Base-by-base conservation (phyloP, 2,329 filamentous ascomycete species). In the Anisogramma anomala region DNA sequence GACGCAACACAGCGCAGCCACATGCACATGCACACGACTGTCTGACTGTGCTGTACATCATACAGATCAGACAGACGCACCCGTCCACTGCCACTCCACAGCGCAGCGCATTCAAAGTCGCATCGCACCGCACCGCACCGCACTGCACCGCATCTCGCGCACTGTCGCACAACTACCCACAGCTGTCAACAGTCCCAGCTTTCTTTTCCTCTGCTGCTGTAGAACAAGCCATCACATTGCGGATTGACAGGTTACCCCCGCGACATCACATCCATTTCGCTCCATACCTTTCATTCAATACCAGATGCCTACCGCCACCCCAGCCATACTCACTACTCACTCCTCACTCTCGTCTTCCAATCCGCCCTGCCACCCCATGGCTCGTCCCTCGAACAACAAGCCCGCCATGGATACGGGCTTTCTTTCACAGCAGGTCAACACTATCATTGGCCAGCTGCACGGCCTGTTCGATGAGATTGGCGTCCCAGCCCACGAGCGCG, bases 381-480 rank as follows among this genome's bases (percentile, higher is more conserved):
- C 38, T 9, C 33, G 35, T 11, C n/a, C 13, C 20, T 31, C 17
- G 18, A 44, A 19, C 18, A 39, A 33, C 35, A 41, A 41, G 25
- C 28, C 40, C 22, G 20, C 41, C 53, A 94, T 95, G 79, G 88
- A 95, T 65, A 86, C 88, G 45, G 85, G 84, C 60, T 93, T 93
- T 63, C 72, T 96, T 58, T 84, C 86, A 53, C 86, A 93, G 61
- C 91, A 96, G 75, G 85, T 98, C 65, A 91, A 86, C 52, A 86
- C 77, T 55, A 95, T 94, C 58, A 87, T 96, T 59, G 78, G 77
- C 61, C 87, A 95, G 64, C 74, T 98, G 47, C 89, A 96, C 64
- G 84, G 83, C 50, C 75, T 96, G 43, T 98, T 95, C 57, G 91
- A 98, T 61, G 89, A 98, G 59, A 98, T 98, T 56, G 91, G 91